A percentile compares a stretch with the other conserved stretches of the same genome.
phyloP scores from a whole-genome alignment of 208 protist species.

The Trypanosoma avium region DNA sequence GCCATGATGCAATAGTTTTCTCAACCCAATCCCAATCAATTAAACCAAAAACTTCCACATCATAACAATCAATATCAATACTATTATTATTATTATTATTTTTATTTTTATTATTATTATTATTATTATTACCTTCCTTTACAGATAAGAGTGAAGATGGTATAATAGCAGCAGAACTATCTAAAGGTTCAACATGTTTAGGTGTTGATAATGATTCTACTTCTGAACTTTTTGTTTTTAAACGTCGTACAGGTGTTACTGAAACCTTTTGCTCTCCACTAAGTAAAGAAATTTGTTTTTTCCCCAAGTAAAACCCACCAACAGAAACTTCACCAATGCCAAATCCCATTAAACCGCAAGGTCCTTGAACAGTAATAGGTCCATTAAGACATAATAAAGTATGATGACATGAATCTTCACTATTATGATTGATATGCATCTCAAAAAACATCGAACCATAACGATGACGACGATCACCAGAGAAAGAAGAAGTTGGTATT shows the following conservation, averaged over 20 bases:
- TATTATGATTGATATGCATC: constrained; percentile 40
- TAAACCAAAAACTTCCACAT: constrained; percentile 70
- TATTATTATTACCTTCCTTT: constrained; percentile 22
- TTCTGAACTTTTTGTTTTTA: constrained; percentile 21
- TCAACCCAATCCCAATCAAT: constrained; percentile 89
- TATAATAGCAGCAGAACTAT: neutral
- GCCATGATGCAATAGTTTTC: constrained; percentile 45
- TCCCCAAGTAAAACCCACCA: constrained; percentile 66
- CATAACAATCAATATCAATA: constrained; percentile 22
- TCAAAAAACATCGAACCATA: constrained; percentile 57
- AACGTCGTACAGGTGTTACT: constrained; percentile 48
- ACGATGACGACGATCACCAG: constrained; percentile 31
- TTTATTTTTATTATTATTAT: constrained; percentile 5
- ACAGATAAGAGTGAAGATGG: constrained; percentile 13
- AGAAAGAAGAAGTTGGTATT: neutral
- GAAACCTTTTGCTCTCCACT: constrained; percentile 49
- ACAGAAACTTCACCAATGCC: constrained; percentile 66
- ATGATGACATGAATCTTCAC: constrained; percentile 50
- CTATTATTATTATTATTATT: constrained; percentile 25
- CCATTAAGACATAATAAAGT: constrained; percentile 55
- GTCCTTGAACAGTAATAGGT: constrained; percentile 69
- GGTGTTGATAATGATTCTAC: constrained; percentile 21
- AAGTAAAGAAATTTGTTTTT: constrained; percentile 61
- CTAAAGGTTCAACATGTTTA: neutral
- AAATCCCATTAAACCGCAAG: constrained; percentile 70